Base-by-base conservation (phyloP, 306 rosid species). In the Cucurbita pepo region DNA sequence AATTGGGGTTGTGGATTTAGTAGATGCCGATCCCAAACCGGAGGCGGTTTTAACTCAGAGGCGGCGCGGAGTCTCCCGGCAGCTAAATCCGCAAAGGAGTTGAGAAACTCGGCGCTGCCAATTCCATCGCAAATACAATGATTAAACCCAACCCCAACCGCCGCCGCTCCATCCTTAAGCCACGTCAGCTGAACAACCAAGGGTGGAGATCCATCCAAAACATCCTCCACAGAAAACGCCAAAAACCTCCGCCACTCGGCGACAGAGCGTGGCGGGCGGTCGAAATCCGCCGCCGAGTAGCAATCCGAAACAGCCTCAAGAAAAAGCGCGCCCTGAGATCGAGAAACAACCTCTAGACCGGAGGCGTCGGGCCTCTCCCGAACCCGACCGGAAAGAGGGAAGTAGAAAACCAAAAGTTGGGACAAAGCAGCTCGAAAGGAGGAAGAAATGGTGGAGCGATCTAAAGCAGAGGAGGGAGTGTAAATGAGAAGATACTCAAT, bases 101-200 rank as follows among this genome's bases (percentile, higher is more conserved):
- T 93, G 18, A 93, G 86, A 73, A 93, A 93, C 25, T 88, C 91
- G 0, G 81, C 87, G 78, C 96, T 84, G 0, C 98, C 98, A 40
- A 88, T 82, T 0, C 98, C 98, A 47, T 93, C 98, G 51, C 86
- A 82, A 61, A 90, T 21, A 64, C 93, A 87, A 74, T 93, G 98
- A 79, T 81, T 93, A 45, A 93, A 72, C 3, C 98, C 98, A 3
- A 90, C 61, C 0, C 96, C 96, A 5, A 93, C 71, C 0, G 97
- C 91, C 22, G 84, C 91, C 0, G 82, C 84, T 1, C 96, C 98
- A 61, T 93, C 98, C 8, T 72, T 80, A 3, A 93, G 89, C 90
- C 92, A 87, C 4, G 97, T 93, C 21, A 93, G 85, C 85, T 93
- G 98, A 4, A 93, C 71, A 2, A 93, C 87, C 0, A 93, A 77